A percentile compares a stretch with the other conserved stretches of the same genome.
Conservation (phyloP, 768 basidiomycete genomes). For the Boletus coccyginus region DNA sequence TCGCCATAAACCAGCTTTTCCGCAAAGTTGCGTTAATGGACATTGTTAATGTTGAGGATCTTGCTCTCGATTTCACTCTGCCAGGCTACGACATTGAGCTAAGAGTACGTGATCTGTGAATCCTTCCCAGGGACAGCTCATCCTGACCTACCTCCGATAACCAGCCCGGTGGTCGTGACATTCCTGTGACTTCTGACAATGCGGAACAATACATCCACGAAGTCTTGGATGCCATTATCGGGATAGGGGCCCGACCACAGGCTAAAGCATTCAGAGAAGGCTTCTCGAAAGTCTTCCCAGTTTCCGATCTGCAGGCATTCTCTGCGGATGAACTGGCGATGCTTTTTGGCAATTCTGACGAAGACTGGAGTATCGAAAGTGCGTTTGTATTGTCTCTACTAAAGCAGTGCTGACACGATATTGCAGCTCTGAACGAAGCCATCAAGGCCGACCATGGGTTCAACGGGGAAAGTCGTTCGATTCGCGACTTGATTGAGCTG, state of each 20-base stretch:
- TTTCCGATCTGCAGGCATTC: slow-evolving; percentile 87
- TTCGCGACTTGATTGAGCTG: slow-evolving; percentile 81
- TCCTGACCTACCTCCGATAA: background rate
- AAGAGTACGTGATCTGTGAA: slow-evolving; percentile 47
- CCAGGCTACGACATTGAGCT: slow-evolving; percentile 96
- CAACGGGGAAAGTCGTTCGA: slow-evolving; percentile 90
- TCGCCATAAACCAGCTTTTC: slow-evolving; percentile 37
- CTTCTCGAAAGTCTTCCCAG: slow-evolving; percentile 95
- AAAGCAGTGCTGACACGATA: background rate
- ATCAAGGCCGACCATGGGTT: slow-evolving; percentile 98
- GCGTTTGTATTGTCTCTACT: slow-evolving; percentile 30
- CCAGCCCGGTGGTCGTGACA: slow-evolving; percentile 76
- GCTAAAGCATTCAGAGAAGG: slow-evolving; percentile 92
- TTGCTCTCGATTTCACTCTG: slow-evolving; percentile 93
- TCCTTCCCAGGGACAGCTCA: background rate
- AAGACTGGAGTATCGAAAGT: slow-evolving; percentile 96
- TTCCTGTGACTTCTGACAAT: slow-evolving; percentile 82
- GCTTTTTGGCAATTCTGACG: slow-evolving; percentile 95
- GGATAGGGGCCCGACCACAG: slow-evolving; percentile 73
- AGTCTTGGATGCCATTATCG: slow-evolving; percentile 86
- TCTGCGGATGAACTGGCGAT: slow-evolving; percentile 93
- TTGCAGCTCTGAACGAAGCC: slow-evolving; percentile 77
- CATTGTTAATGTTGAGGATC: slow-evolving; percentile 73
- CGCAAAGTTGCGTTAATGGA: slow-evolving; percentile 59
- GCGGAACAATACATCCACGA: slow-evolving; percentile 86